These are phyloP conservation scores for Diaporthe citri DNA, from an alignment of 2,329 filamentous ascomycete genomes.

Conservation along the genomic window DNA sequence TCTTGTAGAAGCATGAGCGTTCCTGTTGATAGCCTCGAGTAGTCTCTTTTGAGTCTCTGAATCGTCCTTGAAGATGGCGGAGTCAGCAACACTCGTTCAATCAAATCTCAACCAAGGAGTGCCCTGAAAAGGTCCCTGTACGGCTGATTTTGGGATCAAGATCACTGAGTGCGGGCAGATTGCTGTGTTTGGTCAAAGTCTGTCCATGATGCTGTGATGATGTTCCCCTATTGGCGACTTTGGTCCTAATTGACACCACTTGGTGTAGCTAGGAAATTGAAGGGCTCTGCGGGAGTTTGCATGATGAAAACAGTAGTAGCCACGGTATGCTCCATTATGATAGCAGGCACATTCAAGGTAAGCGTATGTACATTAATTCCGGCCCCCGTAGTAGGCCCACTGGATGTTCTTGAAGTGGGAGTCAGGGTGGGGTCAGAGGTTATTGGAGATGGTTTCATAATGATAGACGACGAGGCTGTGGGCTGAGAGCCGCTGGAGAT, in stretches of 20 bases:
- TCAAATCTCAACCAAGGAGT: not conserved
- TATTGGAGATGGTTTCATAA: not conserved
- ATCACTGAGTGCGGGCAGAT: not conserved
- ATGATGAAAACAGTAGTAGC: not conserved
- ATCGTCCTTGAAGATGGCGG: not conserved
- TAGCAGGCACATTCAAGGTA: not conserved
- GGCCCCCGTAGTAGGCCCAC: not conserved
- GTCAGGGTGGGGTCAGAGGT: not conserved
- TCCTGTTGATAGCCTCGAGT: not conserved
- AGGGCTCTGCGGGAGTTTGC: not conserved
- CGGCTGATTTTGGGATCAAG: not conserved
- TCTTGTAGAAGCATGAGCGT: not conserved
- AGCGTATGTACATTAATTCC: not conserved
- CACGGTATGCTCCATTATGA: not conserved
- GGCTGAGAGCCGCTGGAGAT: not conserved
- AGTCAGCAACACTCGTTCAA: not conserved
- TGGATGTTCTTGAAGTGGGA: not conserved
- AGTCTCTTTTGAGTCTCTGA: not conserved
- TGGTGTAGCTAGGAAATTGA: not conserved
- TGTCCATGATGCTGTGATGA: not conserved
- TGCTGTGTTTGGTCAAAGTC: not conserved
- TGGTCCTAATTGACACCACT: not conserved
- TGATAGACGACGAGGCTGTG: not conserved
- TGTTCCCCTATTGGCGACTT: not conserved
- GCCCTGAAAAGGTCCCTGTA: not conserved